Base-by-base conservation (phyloP, 1,284 basidiomycete genomes). In the Ceratobasidium sp. region DNA sequence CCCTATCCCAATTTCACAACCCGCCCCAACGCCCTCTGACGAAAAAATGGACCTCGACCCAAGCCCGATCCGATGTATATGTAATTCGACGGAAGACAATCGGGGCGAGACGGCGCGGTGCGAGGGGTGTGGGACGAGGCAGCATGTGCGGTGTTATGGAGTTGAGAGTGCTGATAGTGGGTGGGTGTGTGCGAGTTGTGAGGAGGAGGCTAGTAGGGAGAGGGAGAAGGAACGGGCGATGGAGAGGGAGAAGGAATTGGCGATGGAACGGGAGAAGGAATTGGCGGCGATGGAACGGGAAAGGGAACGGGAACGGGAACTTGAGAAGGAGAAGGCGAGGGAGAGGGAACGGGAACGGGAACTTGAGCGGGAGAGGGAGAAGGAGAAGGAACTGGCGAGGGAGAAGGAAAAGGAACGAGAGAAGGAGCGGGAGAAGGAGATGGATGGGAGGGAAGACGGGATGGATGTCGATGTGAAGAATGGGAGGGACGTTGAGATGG, bases 61-160 rank as follows among this genome's bases (percentile, higher is more conserved):
- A 41, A n/a, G n/a, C n/a, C 36, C 36, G 6, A 78, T 78, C 19
- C 76, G 76, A 27, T 78, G 77, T 54, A 69, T 77, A 15, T 78
- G 77, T 63, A 59, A 57, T 33, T 75, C 69, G 60, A 63, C 47
- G 9, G 48, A 62, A 41, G 76, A 78, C 54, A 76, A 78, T 60
- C 76, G 75, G 6, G 75, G 75, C 3, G 24, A 33, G 17, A 77
- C 77, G 41, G 75, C 77, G n/a, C 57, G 65, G 48, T 78, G 77
- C 69, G 76, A 78, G 41, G 63, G 69, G 50, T 78, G 77, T 51
- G 76, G 74, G 3, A 60, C 56, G 31, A 73, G 76, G 74, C 77
- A 77, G 47, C 76, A 77, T 56, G 60, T 75, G 41, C 22, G 50
- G 57, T 78, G 77, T 53, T 75, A 77, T 45, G 62, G 53, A 22